phyloP scores from a whole-genome alignment of 805 yeast species.

The Nakazawaea wickerhamii region DNA sequence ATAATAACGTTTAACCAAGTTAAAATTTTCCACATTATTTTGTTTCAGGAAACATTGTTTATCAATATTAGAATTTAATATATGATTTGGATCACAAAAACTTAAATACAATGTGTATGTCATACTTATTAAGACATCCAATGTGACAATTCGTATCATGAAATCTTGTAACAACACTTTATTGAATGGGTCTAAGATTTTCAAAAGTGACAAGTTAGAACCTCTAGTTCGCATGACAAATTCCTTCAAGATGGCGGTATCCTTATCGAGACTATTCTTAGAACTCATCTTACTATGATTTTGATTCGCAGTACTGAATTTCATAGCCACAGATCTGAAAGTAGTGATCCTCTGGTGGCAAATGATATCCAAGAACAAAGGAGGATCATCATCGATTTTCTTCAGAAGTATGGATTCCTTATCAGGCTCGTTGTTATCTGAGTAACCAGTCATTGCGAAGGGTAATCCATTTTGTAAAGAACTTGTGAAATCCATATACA shows the following conservation, averaged over 20 bases:
- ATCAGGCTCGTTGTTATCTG: constrained; percentile 1
- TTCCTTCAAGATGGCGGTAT: neutral
- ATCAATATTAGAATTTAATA: constrained; percentile 9
- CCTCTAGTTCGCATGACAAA: constrained; percentile 3
- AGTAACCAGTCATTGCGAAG: constrained; percentile 10
- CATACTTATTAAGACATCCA: constrained; percentile 6
- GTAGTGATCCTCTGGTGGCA: constrained; percentile 1
- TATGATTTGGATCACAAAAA: constrained; percentile 4
- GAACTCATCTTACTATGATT: constrained; percentile 2
- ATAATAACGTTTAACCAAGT: constrained; percentile 6
- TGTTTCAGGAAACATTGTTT: neutral
- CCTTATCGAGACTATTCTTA: neutral
- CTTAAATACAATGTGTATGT: constrained; percentile 4
- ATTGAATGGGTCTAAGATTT: constrained; percentile 1
- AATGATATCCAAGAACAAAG: neutral
- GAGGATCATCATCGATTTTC: neutral
- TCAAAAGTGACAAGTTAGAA: neutral
- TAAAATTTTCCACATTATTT: constrained; percentile 2
- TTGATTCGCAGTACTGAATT: constrained; percentile 6
- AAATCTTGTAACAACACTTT: constrained; percentile 1
- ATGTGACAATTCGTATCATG: neutral
- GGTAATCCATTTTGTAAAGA: constrained; percentile 13
- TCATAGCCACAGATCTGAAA: neutral
- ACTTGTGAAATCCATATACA: constrained; percentile 6
- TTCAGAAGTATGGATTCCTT: constrained; percentile 6